Conservation (phyloP, 306 rosid species). For the Trichosanthes truncata region DNA sequence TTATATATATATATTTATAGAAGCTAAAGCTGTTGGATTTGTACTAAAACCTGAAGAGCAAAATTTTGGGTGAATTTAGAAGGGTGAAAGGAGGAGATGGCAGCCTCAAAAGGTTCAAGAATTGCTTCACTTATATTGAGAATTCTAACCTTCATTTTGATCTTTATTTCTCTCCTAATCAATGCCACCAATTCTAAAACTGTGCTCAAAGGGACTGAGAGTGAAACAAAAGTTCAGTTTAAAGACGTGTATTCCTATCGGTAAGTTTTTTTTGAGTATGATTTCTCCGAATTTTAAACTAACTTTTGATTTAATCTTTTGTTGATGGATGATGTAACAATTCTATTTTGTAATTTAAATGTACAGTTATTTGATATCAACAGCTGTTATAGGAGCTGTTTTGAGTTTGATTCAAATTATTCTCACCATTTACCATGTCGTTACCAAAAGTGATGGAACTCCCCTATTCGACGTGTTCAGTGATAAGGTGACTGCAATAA, state of each 20-base stretch:
- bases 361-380: constrained; percentile 11
- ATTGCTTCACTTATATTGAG: constrained; percentile 8
- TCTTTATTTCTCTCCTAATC: constrained; percentile 9
- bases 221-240: not conserved
- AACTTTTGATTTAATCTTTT: no score
- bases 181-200: constrained; percentile 9
- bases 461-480: constrained; percentile 1
- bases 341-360: no score
- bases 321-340: no score
- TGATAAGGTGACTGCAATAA: constrained; percentile 4
- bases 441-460: constrained; percentile 6
- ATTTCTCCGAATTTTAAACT: no score
- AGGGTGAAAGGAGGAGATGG: not conserved
- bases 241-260: not conserved
- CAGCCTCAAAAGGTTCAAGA: not conserved
- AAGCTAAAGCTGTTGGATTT: not conserved
- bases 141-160: constrained; percentile 6
- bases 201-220: not conserved
- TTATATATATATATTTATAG: not conserved
- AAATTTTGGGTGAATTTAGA: no score
- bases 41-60: not conserved
- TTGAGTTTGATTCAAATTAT: constrained; percentile 7
- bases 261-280: not conserved
- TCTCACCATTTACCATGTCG: not conserved
- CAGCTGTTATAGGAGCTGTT: constrained; percentile 7